Percentiles rank a stretch among this genome's conserved stretches.
Conservation (phyloP, 257 asterid species). For the Oldenlandia corymbosa region DNA sequence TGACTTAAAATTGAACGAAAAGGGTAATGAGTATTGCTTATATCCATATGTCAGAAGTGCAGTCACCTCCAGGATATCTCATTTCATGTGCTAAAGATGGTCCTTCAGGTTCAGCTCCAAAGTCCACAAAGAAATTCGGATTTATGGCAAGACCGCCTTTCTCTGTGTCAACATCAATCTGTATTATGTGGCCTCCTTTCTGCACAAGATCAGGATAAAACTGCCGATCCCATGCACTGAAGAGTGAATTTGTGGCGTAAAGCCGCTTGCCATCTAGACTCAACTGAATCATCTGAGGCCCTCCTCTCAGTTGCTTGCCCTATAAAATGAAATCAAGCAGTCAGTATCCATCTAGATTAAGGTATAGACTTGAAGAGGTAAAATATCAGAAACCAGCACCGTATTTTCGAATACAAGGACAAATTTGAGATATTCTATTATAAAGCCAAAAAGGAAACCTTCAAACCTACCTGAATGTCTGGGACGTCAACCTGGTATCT, state of each 20-base stretch:
- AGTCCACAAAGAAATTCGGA: slow-evolving; percentile 69
- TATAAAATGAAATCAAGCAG: slow-evolving; percentile 9
- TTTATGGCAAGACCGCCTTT: slow-evolving; percentile 79
- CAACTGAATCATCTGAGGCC: slow-evolving; percentile 98
- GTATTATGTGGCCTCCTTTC: slow-evolving; percentile 82
- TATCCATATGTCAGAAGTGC: slow-evolving; percentile 96
- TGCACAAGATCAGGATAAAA: slow-evolving; percentile 76
- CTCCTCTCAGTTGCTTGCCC: slow-evolving; percentile 82
- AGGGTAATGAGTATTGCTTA: slow-evolving; percentile 8
- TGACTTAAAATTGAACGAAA: background rate
- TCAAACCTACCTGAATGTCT: slow-evolving; percentile 73
- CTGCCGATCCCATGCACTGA: slow-evolving; percentile 88
- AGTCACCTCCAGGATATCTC: slow-evolving; percentile 99
- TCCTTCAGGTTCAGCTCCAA: slow-evolving; percentile 82
- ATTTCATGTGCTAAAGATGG: slow-evolving; percentile 93
- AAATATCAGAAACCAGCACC: no score
- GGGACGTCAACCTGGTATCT: slow-evolving; percentile 77
- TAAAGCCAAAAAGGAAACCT: no score
- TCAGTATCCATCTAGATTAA: background rate
- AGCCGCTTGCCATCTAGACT: slow-evolving; percentile 89
- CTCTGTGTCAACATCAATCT: slow-evolving; percentile 66
- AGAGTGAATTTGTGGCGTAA: slow-evolving; percentile 79
- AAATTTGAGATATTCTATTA: no score
- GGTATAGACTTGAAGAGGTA: background rate
- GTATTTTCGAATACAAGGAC: no score